Evolutionary conservation across 2,329 filamentous ascomycete species (phyloP), one percentile per base, ranked within the genome.

Genomic region (Calonectria pteridis): DNA sequence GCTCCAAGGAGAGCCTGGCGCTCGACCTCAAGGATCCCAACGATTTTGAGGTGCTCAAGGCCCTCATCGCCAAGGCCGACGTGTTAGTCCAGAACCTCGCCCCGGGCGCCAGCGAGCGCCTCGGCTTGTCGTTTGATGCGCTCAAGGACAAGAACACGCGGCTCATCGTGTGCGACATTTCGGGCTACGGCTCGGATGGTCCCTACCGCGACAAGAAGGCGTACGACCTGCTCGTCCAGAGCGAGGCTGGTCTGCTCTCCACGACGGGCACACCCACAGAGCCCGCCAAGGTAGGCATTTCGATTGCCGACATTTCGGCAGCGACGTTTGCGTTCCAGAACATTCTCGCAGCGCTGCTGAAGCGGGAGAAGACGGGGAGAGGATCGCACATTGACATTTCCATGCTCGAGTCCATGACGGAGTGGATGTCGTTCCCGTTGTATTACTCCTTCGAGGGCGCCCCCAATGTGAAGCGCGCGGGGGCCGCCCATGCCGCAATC

Each of bases 351-450:
- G 89, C 89, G 0, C 73, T 90, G 5, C 76, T 89, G 26, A 86
- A 88, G 75, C 86, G 89, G 0, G 82, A 80, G 1, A 89, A 86
- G 75, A 88, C 88, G 0, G 88, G 88, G 0, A 81, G 82, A 35
- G 89, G 89, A 0, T 86, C 85, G 37, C 84, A 85, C 23, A 84
- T 91, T 26, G 89, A 91, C 53, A 87, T 91, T 20, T 89, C 88
- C 2, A 91, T 91, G 89, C 82, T 91, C 10, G 89, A 91, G 77
- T 86, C 86, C 62, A 89, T 91, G 88, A 84, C 87, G 0, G 89
- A 91, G 77, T 91, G 90, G 89, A 91, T 91, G 89, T 83, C 83
- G 0, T 91, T 90, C 62, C 89, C 89, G 0, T 79, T 90, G 76
- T 89, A 91, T 76, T 91, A 91, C 73, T 82, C 88, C 0, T 88